These are phyloP conservation scores for Lactarius akahatsu DNA, from an alignment of 768 basidiomycete species.

Conservation along the genomic window DNA sequence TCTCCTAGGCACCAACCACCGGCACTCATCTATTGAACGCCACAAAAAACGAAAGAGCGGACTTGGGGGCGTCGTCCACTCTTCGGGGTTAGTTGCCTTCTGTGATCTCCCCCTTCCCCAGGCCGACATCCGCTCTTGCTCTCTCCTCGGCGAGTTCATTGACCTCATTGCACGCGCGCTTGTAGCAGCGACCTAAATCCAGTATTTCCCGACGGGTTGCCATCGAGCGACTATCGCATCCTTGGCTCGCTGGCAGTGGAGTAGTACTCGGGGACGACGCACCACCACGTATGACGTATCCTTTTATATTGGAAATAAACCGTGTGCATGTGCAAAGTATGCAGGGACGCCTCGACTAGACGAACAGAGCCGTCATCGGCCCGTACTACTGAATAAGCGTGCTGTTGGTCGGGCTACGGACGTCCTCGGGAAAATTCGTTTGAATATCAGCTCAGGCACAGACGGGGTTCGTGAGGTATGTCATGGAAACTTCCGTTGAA, in stretches of 20 bases:
- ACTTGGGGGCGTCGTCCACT: background rate
- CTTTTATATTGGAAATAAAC: background rate
- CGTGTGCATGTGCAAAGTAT: slow-evolving; percentile 7
- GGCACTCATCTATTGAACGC: background rate
- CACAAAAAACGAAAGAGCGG: background rate
- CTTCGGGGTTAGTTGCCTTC: background rate
- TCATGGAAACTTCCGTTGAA: slow-evolving; percentile 10
- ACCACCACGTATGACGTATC: background rate
- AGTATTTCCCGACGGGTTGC: background rate
- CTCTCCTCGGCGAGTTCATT: background rate
- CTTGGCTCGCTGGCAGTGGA: background rate
- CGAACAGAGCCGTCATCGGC: slow-evolving; percentile 10
- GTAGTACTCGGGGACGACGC: background rate
- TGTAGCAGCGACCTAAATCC: background rate
- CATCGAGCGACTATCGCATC: background rate
- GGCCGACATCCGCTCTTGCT: background rate
- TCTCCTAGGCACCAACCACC: background rate
- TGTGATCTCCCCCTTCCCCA: background rate
- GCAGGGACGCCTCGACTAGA: slow-evolving; percentile 5
- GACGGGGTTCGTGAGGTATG: background rate
- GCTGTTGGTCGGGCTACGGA: slow-evolving; percentile 1
- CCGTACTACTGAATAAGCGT: background rate
- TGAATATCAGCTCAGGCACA: background rate
- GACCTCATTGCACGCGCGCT: background rate
- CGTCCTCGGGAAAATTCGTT: slow-evolving; percentile 1